phyloP scores from a whole-genome alignment of 768 basidiomycete species.

The Mycena crocata region DNA sequence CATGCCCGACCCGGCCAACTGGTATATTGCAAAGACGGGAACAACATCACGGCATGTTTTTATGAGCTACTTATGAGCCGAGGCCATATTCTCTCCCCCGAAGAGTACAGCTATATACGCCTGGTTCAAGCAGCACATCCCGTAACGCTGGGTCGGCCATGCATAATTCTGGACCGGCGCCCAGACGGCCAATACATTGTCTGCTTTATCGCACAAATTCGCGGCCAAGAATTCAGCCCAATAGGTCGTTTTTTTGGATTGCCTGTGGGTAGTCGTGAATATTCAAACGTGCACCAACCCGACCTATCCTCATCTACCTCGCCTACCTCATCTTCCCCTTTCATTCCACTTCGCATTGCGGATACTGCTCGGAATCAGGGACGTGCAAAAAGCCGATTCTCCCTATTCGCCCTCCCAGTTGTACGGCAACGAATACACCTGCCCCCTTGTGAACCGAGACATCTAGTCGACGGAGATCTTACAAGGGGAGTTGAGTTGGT shows the following conservation, averaged over 20 bases:
- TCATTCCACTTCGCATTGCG: constrained; percentile 15
- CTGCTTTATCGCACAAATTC: constrained; percentile 20
- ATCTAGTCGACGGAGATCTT: constrained; percentile 14
- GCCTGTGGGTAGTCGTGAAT: background rate
- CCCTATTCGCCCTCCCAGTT: constrained; percentile 26
- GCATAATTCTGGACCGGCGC: constrained; percentile 20
- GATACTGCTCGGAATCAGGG: background rate
- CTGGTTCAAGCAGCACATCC: background rate
- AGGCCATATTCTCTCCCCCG: background rate
- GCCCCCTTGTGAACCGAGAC: background rate
- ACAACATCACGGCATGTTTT: constrained; percentile 23
- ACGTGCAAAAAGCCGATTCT: constrained; percentile 11
- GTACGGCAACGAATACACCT: constrained; percentile 5
- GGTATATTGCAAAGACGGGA: constrained; percentile 13
- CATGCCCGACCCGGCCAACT: constrained; percentile 17
- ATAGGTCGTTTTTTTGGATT: constrained; percentile 25
- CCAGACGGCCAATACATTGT: constrained; percentile 6
- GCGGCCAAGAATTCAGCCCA: constrained; percentile 6
- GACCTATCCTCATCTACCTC: background rate
- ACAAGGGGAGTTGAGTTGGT: constrained; percentile 1
- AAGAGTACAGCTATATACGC: background rate
- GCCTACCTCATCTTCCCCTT: background rate
- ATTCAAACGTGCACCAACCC: background rate
- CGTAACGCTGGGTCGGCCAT: constrained; percentile 17
- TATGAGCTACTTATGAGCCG: constrained; percentile 16